Evolutionary conservation across 2,329 filamentous ascomycete genomes (phyloP).

Genomic region (Emergomyces orientalis): DNA sequence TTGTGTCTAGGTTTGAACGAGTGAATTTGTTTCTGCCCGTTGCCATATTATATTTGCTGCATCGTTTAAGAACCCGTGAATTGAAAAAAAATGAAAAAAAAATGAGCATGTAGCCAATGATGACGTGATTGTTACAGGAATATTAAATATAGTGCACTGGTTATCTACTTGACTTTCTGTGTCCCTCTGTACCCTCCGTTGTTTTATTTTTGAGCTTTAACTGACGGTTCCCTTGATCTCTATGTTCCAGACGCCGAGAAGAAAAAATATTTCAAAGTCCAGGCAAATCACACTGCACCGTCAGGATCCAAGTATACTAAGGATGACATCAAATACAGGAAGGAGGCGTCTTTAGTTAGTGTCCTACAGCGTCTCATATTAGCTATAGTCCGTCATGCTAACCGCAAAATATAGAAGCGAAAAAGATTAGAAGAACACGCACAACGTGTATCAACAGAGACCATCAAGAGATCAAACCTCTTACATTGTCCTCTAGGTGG

Average conservation of each 20-base stretch:
- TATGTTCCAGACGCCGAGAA: conserved; percentile 38
- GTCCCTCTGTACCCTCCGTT: background rate
- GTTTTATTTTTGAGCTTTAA: background rate
- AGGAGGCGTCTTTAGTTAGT: conserved; percentile 7
- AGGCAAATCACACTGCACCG: conserved; percentile 45
- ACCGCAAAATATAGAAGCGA: conserved; percentile 20
- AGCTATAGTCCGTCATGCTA: background rate
- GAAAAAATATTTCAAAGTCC: conserved; percentile 60
- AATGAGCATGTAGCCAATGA: background rate
- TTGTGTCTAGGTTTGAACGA: background rate
- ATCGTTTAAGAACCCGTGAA: background rate
- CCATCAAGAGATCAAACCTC: conserved; percentile 24
- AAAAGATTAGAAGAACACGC: conserved; percentile 20
- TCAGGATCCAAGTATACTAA: conserved; percentile 17
- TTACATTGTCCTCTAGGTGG: conserved; percentile 24
- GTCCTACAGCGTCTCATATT: conserved; percentile 10
- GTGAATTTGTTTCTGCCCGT: background rate
- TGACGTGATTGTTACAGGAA: background rate
- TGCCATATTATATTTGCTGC: background rate
- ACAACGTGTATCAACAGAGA: conserved; percentile 26
- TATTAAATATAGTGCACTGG: background rate
- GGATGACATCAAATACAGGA: conserved; percentile 9
- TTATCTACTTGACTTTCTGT: background rate
- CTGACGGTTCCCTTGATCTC: background rate
- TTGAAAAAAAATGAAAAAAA: background rate